Conservation (phyloP, 2,329 filamentous ascomycete species). For the Davidsoniella australis region DNA sequence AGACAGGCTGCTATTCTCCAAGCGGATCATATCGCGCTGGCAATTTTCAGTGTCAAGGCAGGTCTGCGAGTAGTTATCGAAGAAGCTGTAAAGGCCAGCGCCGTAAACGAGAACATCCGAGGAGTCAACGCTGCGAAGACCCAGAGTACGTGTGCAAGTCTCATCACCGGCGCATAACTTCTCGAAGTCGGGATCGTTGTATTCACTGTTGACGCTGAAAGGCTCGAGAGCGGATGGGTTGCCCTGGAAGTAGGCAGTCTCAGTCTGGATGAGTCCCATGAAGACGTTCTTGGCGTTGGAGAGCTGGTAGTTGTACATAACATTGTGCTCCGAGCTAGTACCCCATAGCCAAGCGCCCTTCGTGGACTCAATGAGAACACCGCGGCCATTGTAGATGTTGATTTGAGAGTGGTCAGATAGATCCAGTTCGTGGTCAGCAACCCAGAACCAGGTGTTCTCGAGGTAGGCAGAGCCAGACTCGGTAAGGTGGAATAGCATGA, state of each 20-base stretch:
- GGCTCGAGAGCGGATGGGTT: slow-evolving; percentile 58
- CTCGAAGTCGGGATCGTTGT: slow-evolving; percentile 52
- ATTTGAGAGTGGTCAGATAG: slow-evolving; percentile 56
- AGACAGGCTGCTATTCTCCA: slow-evolving; percentile 47
- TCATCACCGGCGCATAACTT: slow-evolving; percentile 27
- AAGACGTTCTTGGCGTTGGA: slow-evolving; percentile 61
- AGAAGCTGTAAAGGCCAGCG: slow-evolving; percentile 66
- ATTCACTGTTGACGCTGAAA: slow-evolving; percentile 40
- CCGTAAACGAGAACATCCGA: slow-evolving; percentile 53
- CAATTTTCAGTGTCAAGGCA: slow-evolving; percentile 53
- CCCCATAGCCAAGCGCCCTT: slow-evolving; percentile 67
- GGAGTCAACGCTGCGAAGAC: slow-evolving; percentile 52
- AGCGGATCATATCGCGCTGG: slow-evolving; percentile 60
- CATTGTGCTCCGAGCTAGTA: slow-evolving; percentile 51
- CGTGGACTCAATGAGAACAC: slow-evolving; percentile 58
- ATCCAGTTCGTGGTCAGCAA: slow-evolving; percentile 80
- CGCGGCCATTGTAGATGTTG: slow-evolving; percentile 76
- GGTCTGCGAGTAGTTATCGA: slow-evolving; percentile 60
- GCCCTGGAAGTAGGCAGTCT: slow-evolving; percentile 77
- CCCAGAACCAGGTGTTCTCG: slow-evolving; percentile 85
- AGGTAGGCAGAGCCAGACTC: slow-evolving; percentile 52
- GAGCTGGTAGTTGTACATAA: slow-evolving; percentile 74
- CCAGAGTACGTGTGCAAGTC: slow-evolving; percentile 58
- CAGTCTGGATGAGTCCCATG: slow-evolving; percentile 71
- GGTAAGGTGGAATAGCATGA: slow-evolving; percentile 51